These are phyloP conservation scores for Aureoboletus auriporus DNA, from an alignment of 768 basidiomycete species.

Conservation along the genomic window DNA sequence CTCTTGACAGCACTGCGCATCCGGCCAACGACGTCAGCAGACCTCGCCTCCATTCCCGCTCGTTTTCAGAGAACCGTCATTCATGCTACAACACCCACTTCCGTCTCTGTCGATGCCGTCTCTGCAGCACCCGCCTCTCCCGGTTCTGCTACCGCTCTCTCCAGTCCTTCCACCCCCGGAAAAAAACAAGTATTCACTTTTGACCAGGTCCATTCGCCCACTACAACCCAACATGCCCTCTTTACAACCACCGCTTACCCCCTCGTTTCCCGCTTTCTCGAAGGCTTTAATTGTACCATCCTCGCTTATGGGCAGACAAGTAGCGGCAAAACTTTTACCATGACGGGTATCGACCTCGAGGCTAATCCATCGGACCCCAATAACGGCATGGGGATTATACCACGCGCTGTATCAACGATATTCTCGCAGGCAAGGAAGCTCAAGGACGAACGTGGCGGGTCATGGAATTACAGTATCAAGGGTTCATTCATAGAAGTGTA, in stretches of 20 bases:
- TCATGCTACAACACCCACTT: slow-evolving; percentile 66
- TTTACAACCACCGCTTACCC: slow-evolving; percentile 84
- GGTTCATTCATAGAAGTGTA: slow-evolving; percentile 97
- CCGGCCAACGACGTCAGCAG: slow-evolving; percentile 81
- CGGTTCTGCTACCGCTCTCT: slow-evolving; percentile 46
- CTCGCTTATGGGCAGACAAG: slow-evolving; percentile 33
- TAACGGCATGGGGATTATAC: slow-evolving; percentile 93
- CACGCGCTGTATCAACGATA: slow-evolving; percentile 86
- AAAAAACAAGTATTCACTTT: slow-evolving; percentile 90
- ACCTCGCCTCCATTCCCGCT: slow-evolving; percentile 81
- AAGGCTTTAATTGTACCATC: slow-evolving; percentile 92
- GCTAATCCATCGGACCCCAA: slow-evolving; percentile 77
- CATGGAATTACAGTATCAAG: slow-evolving; percentile 79
- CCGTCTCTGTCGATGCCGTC: slow-evolving; percentile 79
- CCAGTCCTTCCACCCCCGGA: slow-evolving; percentile 44
- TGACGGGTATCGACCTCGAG: slow-evolving; percentile 94
- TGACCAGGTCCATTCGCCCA: slow-evolving; percentile 90
- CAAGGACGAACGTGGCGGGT: slow-evolving; percentile 67
- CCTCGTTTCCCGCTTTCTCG: slow-evolving; percentile 80
- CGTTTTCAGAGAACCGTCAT: slow-evolving; percentile 92
- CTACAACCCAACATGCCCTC: slow-evolving; percentile 78
- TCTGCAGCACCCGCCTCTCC: slow-evolving; percentile 47
- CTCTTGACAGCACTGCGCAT: slow-evolving; percentile 75
- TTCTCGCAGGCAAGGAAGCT: slow-evolving; percentile 75
- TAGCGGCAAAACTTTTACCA: slow-evolving; percentile 61